These are phyloP conservation scores for Dioscorea alata DNA, from an alignment of 106 monocot genomes.

Conservation along the genomic window DNA sequence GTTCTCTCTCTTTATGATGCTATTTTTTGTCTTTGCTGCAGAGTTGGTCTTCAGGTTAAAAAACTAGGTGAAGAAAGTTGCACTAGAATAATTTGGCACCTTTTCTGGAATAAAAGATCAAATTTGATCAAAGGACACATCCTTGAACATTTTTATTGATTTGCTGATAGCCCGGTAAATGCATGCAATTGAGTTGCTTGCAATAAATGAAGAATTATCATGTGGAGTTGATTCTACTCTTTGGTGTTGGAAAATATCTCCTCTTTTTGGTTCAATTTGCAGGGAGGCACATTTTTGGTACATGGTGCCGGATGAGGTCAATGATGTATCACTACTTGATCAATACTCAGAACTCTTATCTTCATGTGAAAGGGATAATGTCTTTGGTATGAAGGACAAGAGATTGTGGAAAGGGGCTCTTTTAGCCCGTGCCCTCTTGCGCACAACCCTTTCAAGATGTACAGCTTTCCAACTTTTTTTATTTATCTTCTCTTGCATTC, in stretches of 20 bases:
- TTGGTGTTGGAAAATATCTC: no score
- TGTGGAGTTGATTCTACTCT: background rate
- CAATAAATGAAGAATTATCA: background rate
- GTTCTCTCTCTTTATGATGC: background rate
- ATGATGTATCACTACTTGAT: constrained; percentile 40
- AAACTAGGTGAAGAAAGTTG: background rate
- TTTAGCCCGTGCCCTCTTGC: constrained; percentile 63
- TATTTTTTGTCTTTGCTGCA: background rate
- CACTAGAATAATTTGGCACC: background rate
- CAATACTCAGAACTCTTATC: constrained; percentile 60
- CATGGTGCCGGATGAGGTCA: constrained; percentile 58
- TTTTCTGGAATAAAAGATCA: background rate
- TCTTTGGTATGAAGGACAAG: constrained; percentile 38
- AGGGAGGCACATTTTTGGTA: constrained; percentile 91
- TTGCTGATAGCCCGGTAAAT: background rate
- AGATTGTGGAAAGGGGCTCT: constrained; percentile 52
- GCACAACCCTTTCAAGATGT: constrained; percentile 97
- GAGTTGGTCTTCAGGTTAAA: background rate
- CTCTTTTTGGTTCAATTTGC: background rate
- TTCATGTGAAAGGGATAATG: constrained; percentile 47
- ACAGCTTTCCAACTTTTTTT: constrained; percentile 6
- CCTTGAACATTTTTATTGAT: background rate
- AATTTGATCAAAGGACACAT: background rate
- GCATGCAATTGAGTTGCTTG: background rate
- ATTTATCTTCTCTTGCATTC: background rate